These are phyloP conservation scores for Chytriomyces sp. DNA, from an alignment of 192 early-diverging fungal species.

Conservation along the genomic window DNA sequence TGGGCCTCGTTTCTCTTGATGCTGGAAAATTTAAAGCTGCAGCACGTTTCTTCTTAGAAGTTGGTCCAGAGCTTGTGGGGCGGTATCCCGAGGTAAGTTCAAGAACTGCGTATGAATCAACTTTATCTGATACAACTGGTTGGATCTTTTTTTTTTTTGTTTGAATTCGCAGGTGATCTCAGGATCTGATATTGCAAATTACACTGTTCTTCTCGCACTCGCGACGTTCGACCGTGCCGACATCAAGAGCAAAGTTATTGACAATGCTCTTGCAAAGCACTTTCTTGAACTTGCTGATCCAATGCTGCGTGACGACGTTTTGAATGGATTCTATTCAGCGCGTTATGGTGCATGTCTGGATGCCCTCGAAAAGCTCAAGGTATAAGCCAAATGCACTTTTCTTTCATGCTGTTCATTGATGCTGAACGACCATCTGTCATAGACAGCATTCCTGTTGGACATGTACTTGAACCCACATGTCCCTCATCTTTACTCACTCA, in stretches of 20 bases:
- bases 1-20: constrained; percentile 69
- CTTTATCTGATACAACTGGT: too few species aligned
- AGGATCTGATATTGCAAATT: constrained; percentile 82
- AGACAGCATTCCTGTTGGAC: constrained; percentile 68
- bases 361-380: constrained; percentile 70
- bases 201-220: constrained; percentile 78
- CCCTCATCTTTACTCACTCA: constrained; percentile 68
- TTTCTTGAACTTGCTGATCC: constrained; percentile 83
- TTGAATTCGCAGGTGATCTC: constrained; percentile 52
- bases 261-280: constrained; percentile 73
- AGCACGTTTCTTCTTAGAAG: constrained; percentile 65
- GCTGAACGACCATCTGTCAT: not conserved
- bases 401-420: constrained; percentile 2
- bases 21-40: constrained; percentile 64
- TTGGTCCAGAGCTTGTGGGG: constrained; percentile 32
- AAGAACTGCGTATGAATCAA: not conserved
- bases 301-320: constrained; percentile 62
- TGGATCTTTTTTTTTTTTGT: too few species aligned
- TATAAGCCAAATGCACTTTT: constrained; percentile 34
- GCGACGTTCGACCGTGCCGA: constrained; percentile 77
- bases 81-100: constrained; percentile 15
- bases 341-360: constrained; percentile 74
- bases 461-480: constrained; percentile 75
- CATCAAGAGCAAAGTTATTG: constrained; percentile 71
- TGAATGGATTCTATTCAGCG: constrained; percentile 75